Evolutionary conservation across 371 early-diverging fungal species (phyloP).

Genomic region (Fennellomyces sp.): DNA sequence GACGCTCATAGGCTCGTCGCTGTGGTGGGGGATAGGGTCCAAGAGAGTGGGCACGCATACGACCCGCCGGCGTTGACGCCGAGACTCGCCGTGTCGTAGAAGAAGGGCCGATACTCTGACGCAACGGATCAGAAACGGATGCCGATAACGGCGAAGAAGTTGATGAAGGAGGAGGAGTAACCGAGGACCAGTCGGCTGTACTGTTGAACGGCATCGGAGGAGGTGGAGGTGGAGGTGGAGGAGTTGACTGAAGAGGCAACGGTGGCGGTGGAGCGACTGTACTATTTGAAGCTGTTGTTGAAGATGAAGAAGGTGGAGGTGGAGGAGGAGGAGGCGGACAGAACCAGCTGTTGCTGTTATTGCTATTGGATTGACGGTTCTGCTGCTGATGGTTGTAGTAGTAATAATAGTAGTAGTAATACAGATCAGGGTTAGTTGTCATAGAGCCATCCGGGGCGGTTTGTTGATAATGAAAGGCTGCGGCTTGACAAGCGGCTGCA

Average conservation of each 20-base stretch:
- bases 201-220: constrained; percentile 14
- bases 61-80: constrained; percentile 16
- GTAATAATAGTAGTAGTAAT: constrained; percentile 51
- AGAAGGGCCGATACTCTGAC: constrained; percentile 10
- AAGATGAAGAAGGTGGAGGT: constrained; percentile 4
- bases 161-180: constrained; percentile 28
- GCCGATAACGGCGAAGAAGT: constrained; percentile 26
- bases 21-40: constrained; percentile 37
- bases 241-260: constrained; percentile 12
- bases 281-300: background rate
- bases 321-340: constrained; percentile 12
- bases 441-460: constrained; percentile 30
- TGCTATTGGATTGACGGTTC: constrained; percentile 9
- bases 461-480: constrained; percentile 38
- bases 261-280: constrained; percentile 11
- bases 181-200: constrained; percentile 2
- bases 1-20: constrained; percentile 8
- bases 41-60: constrained; percentile 41
- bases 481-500: constrained; percentile 48
- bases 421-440: constrained; percentile 37
- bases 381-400: constrained; percentile 51
- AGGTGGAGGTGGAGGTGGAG: constrained; percentile 30
- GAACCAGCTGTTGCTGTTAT: constrained; percentile 13
- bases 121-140: constrained; percentile 15
- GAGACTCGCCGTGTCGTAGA: background rate